These are phyloP conservation scores for Geotrichum bryndzae DNA, from an alignment of 1,139 yeast species.

Conservation along the genomic window DNA sequence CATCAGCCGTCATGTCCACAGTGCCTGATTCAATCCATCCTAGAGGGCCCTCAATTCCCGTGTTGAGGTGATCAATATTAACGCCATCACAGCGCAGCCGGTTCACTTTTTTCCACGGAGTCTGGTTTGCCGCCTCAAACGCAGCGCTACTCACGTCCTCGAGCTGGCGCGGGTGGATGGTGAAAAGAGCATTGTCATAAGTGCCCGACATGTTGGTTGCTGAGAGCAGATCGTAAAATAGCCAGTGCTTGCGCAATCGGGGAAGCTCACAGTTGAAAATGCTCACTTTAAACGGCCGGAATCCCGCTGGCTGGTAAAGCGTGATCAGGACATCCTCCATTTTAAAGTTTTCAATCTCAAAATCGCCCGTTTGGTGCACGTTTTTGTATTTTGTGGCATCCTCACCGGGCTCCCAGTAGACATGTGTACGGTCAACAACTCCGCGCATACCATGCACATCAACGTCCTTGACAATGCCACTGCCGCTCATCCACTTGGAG, in stretches of 20 bases:
- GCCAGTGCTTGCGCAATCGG: constrained; percentile 82
- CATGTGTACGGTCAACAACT: constrained; percentile 83
- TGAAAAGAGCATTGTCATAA: constrained; percentile 86
- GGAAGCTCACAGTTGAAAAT: constrained; percentile 80
- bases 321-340: constrained; percentile 83
- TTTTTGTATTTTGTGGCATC: constrained; percentile 79
- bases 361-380: constrained; percentile 76
- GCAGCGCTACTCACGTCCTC: constrained; percentile 13
- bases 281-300: constrained; percentile 80
- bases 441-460: constrained; percentile 85
- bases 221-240: constrained; percentile 76
- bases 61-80: constrained; percentile 79
- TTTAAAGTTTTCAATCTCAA: constrained; percentile 76
- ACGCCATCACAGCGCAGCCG: constrained; percentile 79
- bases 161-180: constrained; percentile 71
- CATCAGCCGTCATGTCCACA: constrained; percentile 89
- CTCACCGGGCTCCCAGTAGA: constrained; percentile 73
- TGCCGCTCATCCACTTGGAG: constrained; percentile 82
- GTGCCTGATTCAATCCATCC: constrained; percentile 93
- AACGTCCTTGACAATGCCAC: constrained; percentile 77
- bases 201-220: constrained; percentile 86
- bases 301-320: constrained; percentile 70
- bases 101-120: constrained; percentile 59
- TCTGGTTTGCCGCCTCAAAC: constrained; percentile 20
- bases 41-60: constrained; percentile 88